Evolutionary conservation across 1,139 yeast genomes (phyloP).

Genomic region (Tardiomyces blankii): DNA sequence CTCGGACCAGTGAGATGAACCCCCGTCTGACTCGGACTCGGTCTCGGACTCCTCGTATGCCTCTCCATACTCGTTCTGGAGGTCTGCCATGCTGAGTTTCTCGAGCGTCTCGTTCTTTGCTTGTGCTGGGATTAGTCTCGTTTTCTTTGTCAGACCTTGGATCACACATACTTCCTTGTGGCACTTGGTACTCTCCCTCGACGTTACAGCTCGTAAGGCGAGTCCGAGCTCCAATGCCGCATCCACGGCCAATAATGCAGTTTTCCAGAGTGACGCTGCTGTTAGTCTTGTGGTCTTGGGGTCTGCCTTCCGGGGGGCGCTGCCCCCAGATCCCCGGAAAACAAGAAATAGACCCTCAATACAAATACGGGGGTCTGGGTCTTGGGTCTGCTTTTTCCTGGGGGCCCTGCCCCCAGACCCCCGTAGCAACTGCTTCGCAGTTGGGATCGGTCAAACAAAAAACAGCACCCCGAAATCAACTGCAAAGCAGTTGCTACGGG

Average conservation of each 20-base stretch:
- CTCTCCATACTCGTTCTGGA: constrained; percentile 13
- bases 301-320: too few species aligned
- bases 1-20: constrained; percentile 6
- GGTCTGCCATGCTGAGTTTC: constrained; percentile 28
- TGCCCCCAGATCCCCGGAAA: too few species aligned
- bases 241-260: constrained; percentile 71
- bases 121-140: constrained; percentile 32
- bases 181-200: constrained; percentile 66
- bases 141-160: not conserved
- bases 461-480: not conserved
- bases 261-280: constrained; percentile 47
- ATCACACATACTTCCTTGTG: constrained; percentile 21
- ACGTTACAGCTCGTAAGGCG: constrained; percentile 70
- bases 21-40: constrained; percentile 30
- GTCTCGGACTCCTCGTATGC: constrained; percentile 21
- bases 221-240: constrained; percentile 46
- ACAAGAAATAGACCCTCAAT: too few species aligned
- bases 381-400: too few species aligned
- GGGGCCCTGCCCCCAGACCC: too few species aligned
- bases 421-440: too few species aligned
- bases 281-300: not conserved
- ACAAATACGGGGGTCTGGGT: too few species aligned
- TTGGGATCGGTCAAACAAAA: too few species aligned
- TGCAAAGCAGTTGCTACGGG: too few species aligned
- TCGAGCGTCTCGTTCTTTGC: constrained; percentile 79